Conservation (phyloP, 805 yeast genomes). For the Candida methanosorbosa region DNA sequence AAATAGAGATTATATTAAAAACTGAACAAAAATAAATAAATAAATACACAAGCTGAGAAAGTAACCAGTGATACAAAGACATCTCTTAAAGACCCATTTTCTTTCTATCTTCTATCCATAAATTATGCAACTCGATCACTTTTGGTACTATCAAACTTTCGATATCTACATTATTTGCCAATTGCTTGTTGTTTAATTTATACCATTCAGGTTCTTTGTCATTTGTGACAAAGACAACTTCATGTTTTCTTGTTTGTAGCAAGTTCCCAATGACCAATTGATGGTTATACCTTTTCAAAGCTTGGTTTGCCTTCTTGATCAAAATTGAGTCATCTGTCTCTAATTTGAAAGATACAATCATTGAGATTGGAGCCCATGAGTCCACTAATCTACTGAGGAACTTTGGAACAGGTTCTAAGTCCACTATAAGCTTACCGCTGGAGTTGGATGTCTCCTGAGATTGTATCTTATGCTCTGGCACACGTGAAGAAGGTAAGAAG, state of each 20-base stretch:
- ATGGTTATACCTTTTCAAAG: conserved; percentile 80
- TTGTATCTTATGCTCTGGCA: conserved; percentile 94
- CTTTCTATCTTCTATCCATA: conserved; percentile 42
- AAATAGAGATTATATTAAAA: too few species aligned
- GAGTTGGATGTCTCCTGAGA: conserved; percentile 48
- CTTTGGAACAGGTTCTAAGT: conserved; percentile 94
- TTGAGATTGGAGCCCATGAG: conserved; percentile 90
- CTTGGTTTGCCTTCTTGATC: conserved; percentile 66
- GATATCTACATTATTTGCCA: conserved; percentile 41
- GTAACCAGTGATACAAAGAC: too few species aligned
- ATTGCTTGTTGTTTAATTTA: conserved; percentile 34
- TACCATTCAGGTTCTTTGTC: conserved; percentile 39
- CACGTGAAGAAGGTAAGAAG: conserved; percentile 75
- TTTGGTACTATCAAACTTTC: conserved; percentile 77
- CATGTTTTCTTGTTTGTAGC: conserved; percentile 77
- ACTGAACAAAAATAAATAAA: background rate
- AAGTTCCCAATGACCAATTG: conserved; percentile 93
- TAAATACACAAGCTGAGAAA: too few species aligned
- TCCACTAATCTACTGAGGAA: conserved; percentile 82
- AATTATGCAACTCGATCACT: conserved; percentile 53
- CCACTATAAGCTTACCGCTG: conserved; percentile 71
- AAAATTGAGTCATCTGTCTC: conserved; percentile 77
- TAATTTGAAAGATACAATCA: conserved; percentile 89
- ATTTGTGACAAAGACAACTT: conserved; percentile 75
- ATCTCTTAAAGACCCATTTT: conserved; percentile 17